Evolutionary conservation across 352 stramenopile genomes (phyloP).

Genomic region (Hyaloperonospora arabidopsidis): DNA sequence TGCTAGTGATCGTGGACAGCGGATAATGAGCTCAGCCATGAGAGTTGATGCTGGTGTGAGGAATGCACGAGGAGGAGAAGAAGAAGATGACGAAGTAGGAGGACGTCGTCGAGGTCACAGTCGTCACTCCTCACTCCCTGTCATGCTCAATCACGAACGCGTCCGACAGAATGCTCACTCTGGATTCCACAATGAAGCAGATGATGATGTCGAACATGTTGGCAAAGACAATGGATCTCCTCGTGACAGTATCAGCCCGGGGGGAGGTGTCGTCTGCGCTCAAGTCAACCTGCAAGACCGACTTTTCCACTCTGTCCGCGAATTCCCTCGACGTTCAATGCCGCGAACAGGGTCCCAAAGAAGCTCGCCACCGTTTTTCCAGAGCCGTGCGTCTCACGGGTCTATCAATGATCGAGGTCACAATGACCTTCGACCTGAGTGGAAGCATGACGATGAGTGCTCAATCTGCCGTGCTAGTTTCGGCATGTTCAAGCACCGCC

Average conservation of each 20-base stretch:
- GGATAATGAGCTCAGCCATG: constrained; percentile 27
- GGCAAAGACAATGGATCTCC: constrained; percentile 19
- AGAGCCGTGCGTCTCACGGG: constrained; percentile 23
- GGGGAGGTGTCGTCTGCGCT: constrained; percentile 6
- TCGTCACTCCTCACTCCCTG: constrained; percentile 47
- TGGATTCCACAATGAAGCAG: constrained; percentile 17
- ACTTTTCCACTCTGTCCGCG: constrained; percentile 21
- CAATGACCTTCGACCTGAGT: constrained; percentile 57
- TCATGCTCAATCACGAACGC: constrained; percentile 49
- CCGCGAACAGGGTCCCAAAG: constrained; percentile 16
- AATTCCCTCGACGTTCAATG: constrained; percentile 9
- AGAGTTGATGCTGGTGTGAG: constrained; percentile 8
- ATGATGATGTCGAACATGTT: constrained; percentile 17
- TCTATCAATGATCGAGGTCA: constrained; percentile 14
- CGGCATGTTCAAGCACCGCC: constrained; percentile 79
- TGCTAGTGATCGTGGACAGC: constrained; percentile 19
- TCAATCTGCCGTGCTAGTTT: constrained; percentile 69
- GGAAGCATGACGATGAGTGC: constrained; percentile 72
- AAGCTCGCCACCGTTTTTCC: constrained; percentile 21
- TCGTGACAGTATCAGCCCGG: constrained; percentile 18
- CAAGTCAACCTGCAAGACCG: constrained; percentile 7
- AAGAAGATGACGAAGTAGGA: constrained; percentile 13
- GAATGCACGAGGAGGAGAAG: neutral
- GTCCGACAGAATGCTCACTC: constrained; percentile 16
- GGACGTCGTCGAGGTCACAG: constrained; percentile 14